Evolutionary conservation across 2,329 filamentous ascomycete genomes (phyloP).

Genomic region (Penicillium sp.): DNA sequence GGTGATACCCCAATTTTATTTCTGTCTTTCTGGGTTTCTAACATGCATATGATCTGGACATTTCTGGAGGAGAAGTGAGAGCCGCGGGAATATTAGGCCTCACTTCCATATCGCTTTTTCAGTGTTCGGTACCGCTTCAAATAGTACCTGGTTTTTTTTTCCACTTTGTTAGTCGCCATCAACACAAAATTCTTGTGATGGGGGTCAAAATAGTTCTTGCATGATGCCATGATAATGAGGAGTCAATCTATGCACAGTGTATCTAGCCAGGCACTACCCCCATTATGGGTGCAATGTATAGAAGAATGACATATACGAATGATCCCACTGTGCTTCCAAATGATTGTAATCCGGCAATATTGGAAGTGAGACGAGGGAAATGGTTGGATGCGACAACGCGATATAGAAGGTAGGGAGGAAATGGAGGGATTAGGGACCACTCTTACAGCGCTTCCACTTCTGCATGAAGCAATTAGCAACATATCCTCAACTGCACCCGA

Average conservation of each 20-base stretch:
- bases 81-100: slow-evolving; percentile 15
- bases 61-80: slow-evolving; percentile 12
- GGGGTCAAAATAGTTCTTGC: slow-evolving; percentile 12
- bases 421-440: not conserved
- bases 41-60: slow-evolving; percentile 21
- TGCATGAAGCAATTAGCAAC: slow-evolving; percentile 35
- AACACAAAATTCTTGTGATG: slow-evolving; percentile 4
- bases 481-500: not conserved
- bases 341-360: not conserved
- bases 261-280: slow-evolving; percentile 18
- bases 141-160: slow-evolving; percentile 66
- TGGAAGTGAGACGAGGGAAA: not conserved
- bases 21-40: slow-evolving; percentile 19
- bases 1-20: slow-evolving; percentile 37
- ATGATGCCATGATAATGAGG: slow-evolving; percentile 25
- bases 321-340: not conserved
- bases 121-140: slow-evolving; percentile 85
- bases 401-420: not conserved
- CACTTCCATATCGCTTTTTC: slow-evolving; percentile 70
- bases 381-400: not conserved
- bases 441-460: slow-evolving; percentile 89
- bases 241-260: slow-evolving; percentile 10
- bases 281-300: slow-evolving; percentile 18
- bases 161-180: slow-evolving; percentile 23
- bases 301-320: slow-evolving; percentile 19